Evolutionary conservation across 306 rosid species (phyloP).

Genomic region (Lathyrus oleraceus): DNA sequence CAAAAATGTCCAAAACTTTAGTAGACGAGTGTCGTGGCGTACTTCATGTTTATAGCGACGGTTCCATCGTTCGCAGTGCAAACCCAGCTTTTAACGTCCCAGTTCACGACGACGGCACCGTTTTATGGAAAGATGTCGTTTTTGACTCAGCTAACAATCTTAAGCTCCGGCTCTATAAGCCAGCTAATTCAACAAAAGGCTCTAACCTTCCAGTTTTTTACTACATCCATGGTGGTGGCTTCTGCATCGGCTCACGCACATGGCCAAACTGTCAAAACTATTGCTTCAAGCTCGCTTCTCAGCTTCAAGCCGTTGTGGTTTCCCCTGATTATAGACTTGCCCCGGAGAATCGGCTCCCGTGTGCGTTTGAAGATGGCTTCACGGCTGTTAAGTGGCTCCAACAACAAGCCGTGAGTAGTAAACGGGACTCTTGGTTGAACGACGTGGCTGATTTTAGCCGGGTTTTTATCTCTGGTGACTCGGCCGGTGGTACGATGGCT

Average conservation of each 20-base stretch:
- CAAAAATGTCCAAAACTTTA: constrained; percentile 38
- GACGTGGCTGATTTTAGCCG: constrained; percentile 62
- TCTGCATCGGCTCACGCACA: constrained; percentile 87
- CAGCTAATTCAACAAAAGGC: constrained; percentile 26
- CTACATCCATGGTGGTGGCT: constrained; percentile 92
- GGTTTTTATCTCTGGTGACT: constrained; percentile 77
- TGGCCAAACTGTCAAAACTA: constrained; percentile 92
- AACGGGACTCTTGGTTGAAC: constrained; percentile 64
- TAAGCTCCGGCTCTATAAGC: constrained; percentile 80
- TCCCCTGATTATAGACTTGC: constrained; percentile 81
- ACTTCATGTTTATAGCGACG: constrained; percentile 78
- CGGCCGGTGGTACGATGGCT: constrained; percentile 81
- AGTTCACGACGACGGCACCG: constrained; percentile 56
- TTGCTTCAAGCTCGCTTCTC: constrained; percentile 58
- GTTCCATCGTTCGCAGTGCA: constrained; percentile 61
- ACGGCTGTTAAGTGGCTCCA: constrained; percentile 72
- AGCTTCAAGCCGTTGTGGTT: constrained; percentile 55
- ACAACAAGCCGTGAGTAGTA: constrained; percentile 45
- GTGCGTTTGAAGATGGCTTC: constrained; percentile 69
- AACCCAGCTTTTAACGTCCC: constrained; percentile 57
- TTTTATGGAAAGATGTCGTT: constrained; percentile 74
- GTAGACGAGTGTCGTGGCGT: constrained; percentile 81
- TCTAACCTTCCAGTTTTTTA: constrained; percentile 65
- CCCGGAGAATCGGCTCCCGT: constrained; percentile 77
- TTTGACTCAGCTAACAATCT: constrained; percentile 52